phyloP scores from a whole-genome alignment of 129 eudicot genomes.

The Helichrysum umbraculigerum region DNA sequence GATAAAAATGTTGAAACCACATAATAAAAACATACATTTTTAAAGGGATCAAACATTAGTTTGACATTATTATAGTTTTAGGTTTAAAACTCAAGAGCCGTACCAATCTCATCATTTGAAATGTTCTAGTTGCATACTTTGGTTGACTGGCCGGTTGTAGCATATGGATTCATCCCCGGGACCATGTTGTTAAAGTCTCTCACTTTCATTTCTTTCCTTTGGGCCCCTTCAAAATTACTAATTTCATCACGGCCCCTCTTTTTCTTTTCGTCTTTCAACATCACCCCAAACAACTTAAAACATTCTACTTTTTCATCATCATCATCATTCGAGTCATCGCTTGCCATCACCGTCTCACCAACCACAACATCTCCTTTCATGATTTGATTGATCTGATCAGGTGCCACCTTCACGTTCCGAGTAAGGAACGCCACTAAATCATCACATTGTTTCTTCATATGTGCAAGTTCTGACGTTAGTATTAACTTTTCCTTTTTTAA shows the following conservation, averaged over 20 bases:
- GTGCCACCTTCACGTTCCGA: constrained; percentile 55
- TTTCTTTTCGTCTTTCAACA: constrained; percentile 53
- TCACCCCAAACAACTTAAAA: constrained; percentile 77
- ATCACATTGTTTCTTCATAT: constrained; percentile 65
- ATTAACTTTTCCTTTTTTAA: constrained; percentile 52
- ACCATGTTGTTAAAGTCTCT: constrained; percentile 24
- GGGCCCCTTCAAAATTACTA: constrained; percentile 33
- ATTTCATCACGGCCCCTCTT: constrained; percentile 57
- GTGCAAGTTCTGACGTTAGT: constrained; percentile 61
- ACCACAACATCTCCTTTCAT: constrained; percentile 35
- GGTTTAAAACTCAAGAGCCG: neutral
- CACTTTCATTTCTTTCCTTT: constrained; percentile 46
- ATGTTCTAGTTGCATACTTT: neutral
- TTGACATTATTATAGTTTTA: neutral
- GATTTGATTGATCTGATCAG: constrained; percentile 54
- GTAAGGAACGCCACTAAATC: constrained; percentile 54
- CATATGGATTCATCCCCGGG: constrained; percentile 34
- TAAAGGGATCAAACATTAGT: neutral
- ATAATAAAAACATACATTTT: neutral
- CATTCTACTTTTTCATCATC: constrained; percentile 39
- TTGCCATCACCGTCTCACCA: constrained; percentile 26
- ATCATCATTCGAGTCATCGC: constrained; percentile 16
- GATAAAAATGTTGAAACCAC: neutral
- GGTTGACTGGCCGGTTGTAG: neutral
- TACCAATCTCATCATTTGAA: neutral